Conservation (phyloP, 2,329 filamentous ascomycete genomes). For the Alternaria brassicicola region DNA sequence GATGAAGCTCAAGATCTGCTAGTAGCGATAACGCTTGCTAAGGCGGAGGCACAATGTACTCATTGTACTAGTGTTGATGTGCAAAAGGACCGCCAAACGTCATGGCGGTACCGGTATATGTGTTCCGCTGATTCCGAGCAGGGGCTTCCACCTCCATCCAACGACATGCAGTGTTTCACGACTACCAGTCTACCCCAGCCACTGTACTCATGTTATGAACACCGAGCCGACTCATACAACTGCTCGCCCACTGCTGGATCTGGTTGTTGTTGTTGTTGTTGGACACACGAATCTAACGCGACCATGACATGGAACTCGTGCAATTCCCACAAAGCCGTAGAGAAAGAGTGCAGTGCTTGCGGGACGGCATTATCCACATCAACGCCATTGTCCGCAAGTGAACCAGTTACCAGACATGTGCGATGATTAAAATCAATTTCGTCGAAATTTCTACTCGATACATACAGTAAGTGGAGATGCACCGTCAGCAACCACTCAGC, state of each 20-base stretch:
- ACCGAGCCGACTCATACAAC: too few species aligned
- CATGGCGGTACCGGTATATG: constrained; percentile 4
- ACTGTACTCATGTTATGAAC: not conserved
- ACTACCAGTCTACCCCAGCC: not conserved
- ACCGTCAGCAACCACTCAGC: not conserved
- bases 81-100: not conserved
- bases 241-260: too few species aligned
- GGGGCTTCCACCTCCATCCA: not conserved
- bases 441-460: not conserved
- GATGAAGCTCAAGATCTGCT: not conserved
- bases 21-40: not conserved
- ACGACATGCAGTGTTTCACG: not conserved
- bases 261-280: too few species aligned
- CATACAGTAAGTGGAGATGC: not conserved
- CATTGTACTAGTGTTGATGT: not conserved
- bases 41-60: too few species aligned
- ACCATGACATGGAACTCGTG: too few species aligned
- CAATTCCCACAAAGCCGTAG: too few species aligned
- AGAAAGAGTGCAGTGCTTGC: not conserved
- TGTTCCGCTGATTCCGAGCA: constrained; percentile 9
- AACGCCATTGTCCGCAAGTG: not conserved
- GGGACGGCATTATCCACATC: not conserved
- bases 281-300: too few species aligned
- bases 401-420: not conserved
- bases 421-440: not conserved